Base-by-base conservation (phyloP, 345 rosid genomes). In the Cochlearia excelsa region DNA sequence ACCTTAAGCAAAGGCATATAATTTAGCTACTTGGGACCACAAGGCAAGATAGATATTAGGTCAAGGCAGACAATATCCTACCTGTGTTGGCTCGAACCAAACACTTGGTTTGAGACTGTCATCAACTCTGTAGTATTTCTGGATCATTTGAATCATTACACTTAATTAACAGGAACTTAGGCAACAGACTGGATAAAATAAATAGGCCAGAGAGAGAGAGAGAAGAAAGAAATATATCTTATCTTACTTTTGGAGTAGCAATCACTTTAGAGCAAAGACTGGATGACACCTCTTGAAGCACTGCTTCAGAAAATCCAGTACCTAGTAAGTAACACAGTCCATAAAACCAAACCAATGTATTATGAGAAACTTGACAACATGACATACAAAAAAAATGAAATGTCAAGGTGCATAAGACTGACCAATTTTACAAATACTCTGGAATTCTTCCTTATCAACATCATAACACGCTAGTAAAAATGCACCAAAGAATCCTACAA, bases 351-450 rank as follows among this genome's bases (percentile, higher is more conserved):
- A 16, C 23, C 23, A 16, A 16, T 16, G 23, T 16, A 16, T 16
- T 16, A 16, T 16, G 23, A 16, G 23, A 16, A 16, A 16, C 23
- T 16, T 16, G 23, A 16, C 23, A 16, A 16, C 0, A 16, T 0
- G 4, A 33, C 35, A 33, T 0, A 38, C 23, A 26, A 6, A 16
- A 28, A 40, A 51, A n/a, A 44, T 37, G 44, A 63, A 73, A 40
- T 57, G 9, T 7, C 4, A 3, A 26, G 45, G 53, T 38, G 41
- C 39, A 40, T 56, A 71, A 64, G 54, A 53, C 82, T 75, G 37
- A 87, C 96, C 97, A 48, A 89, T 84, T 85, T 89, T 93, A 68
- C 95, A 89, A 55, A 93, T 93, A 82, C 90, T 93, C 70, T 93
- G 96, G 63, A 59, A 89, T 77, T 89, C 97, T 53, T 89, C 96